Conservation (phyloP, 768 basidiomycete species). For the Boletus rubescentipes region DNA sequence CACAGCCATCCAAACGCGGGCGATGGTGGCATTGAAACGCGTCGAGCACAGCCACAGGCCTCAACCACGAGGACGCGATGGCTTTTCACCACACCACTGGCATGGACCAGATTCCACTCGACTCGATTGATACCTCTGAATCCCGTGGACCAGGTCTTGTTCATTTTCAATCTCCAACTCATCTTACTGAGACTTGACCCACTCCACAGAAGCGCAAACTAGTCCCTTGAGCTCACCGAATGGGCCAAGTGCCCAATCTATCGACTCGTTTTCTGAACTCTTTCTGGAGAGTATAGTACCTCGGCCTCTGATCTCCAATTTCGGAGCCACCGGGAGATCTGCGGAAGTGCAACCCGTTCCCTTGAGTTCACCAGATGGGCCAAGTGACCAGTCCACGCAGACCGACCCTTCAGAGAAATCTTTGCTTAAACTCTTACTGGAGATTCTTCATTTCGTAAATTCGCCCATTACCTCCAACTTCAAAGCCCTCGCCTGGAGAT, state of each 20-base stretch:
- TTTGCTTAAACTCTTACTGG: neutral
- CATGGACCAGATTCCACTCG: neutral
- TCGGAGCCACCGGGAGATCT: neutral
- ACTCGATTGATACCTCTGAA: neutral
- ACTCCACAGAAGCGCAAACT: neutral
- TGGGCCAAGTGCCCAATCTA: neutral
- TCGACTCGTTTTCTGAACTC: neutral
- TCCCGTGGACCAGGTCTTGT: neutral
- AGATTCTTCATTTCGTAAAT: neutral
- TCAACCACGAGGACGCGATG: too few species aligned
- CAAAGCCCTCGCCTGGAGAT: neutral
- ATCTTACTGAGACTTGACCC: neutral
- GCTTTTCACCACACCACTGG: neutral
- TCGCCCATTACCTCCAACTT: neutral
- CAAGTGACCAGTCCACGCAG: neutral
- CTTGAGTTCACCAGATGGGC: neutral
- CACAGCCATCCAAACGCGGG: constrained; percentile 72
- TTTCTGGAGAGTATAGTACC: neutral
- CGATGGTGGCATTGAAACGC: constrained; percentile 58
- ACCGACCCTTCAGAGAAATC: neutral
- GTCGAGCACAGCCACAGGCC: constrained; percentile 13
- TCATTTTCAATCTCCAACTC: neutral
- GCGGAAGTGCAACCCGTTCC: neutral
- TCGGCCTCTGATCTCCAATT: neutral
- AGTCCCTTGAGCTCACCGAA: neutral